Base-by-base conservation (phyloP, 208 protist genomes). In the Crithidia fasciculata region DNA sequence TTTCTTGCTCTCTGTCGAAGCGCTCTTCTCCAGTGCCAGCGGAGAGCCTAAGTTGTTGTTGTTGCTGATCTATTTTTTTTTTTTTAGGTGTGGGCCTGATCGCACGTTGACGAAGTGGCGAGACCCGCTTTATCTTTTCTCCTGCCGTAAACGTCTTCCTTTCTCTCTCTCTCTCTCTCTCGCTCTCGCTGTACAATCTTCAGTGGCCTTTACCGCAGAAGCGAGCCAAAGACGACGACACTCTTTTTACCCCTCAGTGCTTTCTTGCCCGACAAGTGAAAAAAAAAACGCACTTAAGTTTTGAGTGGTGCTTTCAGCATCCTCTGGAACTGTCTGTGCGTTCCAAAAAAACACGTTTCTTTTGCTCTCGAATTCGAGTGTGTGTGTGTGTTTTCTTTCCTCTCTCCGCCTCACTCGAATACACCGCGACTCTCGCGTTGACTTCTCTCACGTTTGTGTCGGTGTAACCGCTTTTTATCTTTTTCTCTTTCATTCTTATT, bases 81-180 rank as follows among this genome's bases (percentile, higher is more conserved):
- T 68, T 68, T 68, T 64, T 68, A 41, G n/a, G 16, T 68, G 8
- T 28, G 28, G 28, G 28, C 28, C 28, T 28, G 28, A 28, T 28
- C 28, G 28, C 28, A 28, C 28, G 28, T 28, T 28, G 28, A 28
- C 28, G 28, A 28, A 28, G 28, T 28, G 28, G 1, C 28, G 28
- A 28, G 28, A 28, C 28, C 28, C 28, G 28, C 28, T 28, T 28
- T 28, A 28, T 28, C 28, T 28, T 28, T 28, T 28, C 28, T 28
- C 28, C 28, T 28, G 28, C 28, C 28, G 28, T 28, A 28, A 28
- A 28, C 36, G 12, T 55, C 18, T 55, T n/a, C 12, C 10, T 61
- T 66, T 74, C 39, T 39, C 60, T 64, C 37, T 58, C 49, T 57
- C 57, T 73, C 40, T 54, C 7, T 5, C 47, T 65, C 36, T 56